Evolutionary conservation across 176 grass and related monocot genomes (phyloP), one percentile per base, ranked within the genome.

Genomic region (Paspalum vaginatum): DNA sequence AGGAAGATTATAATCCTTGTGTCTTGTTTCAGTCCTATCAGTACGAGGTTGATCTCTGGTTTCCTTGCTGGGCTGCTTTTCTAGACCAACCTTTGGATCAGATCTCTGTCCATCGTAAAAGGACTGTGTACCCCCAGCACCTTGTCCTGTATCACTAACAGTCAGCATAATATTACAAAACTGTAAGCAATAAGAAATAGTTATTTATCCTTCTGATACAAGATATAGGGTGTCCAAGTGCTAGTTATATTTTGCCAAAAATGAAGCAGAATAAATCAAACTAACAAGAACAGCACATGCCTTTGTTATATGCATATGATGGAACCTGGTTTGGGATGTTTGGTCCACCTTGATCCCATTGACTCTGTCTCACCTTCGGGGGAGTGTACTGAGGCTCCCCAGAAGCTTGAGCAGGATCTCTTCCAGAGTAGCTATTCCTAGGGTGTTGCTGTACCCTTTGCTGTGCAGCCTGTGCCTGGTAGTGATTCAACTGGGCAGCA

Each of bases 271-370:
- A 11, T 11, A n/a, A 6, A 65, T 37, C 5, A 79, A 80, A 84
- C n/a, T 52, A 76, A 84, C 11, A 54, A 90, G 59, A 7, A 70
- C 48, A 61, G 62, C 32, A 52, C 89, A 54, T 83, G 53, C 92
- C 92, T 85, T 91, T 78, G 2, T 68, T 87, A 61, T 89, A 94
- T 24, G 81, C 42, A 89, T 94, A 84, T 17, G 81, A 50, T 22
- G 81, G 46, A 47, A 89, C 75, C 50, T 89, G 84, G 71, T 66
- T 87, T 47, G 27, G 66, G 15, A 65, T 61, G 39, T 87, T 89
- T 27, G 86, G 62, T 40, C 57, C 89, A 89, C 87, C 92, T 81
- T 45, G 82, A 89, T 91, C 89, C 86, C 92, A 94, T 70, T 94
- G 92, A 76, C 89, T 89, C 51, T 89, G 89, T 68, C 84, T 85